phyloP scores from a whole-genome alignment of 306 rosid genomes.

The Oemleria cerasiformis region DNA sequence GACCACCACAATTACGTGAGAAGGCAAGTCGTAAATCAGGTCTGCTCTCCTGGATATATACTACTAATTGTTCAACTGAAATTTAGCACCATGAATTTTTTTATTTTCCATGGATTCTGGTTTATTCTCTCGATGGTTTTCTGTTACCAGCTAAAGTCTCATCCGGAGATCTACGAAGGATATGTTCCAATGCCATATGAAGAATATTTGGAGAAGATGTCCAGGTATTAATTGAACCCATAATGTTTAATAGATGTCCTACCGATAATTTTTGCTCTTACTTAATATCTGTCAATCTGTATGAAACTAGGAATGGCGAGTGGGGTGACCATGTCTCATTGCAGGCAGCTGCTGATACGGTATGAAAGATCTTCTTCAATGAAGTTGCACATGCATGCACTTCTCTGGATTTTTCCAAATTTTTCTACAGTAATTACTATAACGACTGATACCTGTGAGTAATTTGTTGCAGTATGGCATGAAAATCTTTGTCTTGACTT shows the following conservation, averaged over 20 bases:
- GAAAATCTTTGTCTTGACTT: conserved; percentile 71
- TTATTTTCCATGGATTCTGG: conserved; percentile 27
- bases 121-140: conserved; percentile 23
- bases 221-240: conserved; percentile 39
- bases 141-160: conserved; percentile 61
- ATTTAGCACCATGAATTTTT: conserved; percentile 13
- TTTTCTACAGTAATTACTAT: background rate
- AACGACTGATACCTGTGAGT: conserved; percentile 18
- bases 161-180: conserved; percentile 75
- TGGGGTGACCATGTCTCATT: conserved; percentile 97
- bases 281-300: conserved; percentile 21
- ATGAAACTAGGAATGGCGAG: conserved; percentile 69
- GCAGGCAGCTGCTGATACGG: conserved; percentile 86
- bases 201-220: conserved; percentile 73
- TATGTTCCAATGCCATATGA: conserved; percentile 83
- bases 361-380: conserved; percentile 25
- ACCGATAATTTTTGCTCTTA: conserved; percentile 3
- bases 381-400: background rate
- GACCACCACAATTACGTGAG: conserved; percentile 66
- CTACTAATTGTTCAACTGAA: conserved; percentile 14
- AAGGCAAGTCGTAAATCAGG: conserved; percentile 66
- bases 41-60: conserved; percentile 27
- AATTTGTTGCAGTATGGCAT: conserved; percentile 55
- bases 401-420: background rate
- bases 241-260: conserved; percentile 4